phyloP scores from a whole-genome alignment of 306 rosid species.

The Prunus persica region Prunus_persica_NCBIv2 NC_034009.1:7417001-7417500 shows the following conservation, averaged over 20 bases:
- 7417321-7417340: too few species aligned
- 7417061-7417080: neutral
- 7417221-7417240: neutral
- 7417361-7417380: too few species aligned
- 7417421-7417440: too few species aligned
- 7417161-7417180: neutral
- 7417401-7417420: too few species aligned
- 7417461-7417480: too few species aligned
- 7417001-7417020: neutral
- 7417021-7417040: neutral
- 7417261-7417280: neutral
- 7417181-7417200: neutral
- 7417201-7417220: neutral
- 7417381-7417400: too few species aligned
- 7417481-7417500: neutral
- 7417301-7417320: too few species aligned
- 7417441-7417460: too few species aligned
- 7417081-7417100: neutral
- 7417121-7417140: neutral
- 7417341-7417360: too few species aligned
- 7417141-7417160: neutral
- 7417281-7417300: neutral
- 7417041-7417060: neutral
- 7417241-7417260: neutral
- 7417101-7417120: neutral